Conservation (phyloP, 73 alveolate genomes). For the Tetrahymena malaccensis region DNA sequence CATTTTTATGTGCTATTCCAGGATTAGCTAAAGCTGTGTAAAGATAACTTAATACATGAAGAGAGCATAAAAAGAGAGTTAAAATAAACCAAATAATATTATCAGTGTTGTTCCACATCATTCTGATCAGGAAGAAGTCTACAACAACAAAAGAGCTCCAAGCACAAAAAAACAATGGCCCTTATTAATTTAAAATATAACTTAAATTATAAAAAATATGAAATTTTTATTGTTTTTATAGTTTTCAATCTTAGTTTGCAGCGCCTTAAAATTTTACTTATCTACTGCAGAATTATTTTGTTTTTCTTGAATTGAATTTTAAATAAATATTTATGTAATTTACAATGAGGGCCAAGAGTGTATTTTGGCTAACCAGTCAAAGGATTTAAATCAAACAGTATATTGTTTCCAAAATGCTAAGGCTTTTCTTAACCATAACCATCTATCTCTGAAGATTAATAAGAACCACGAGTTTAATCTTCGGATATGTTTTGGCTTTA, state of each 20-base stretch:
- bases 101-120: neutral
- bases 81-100: neutral
- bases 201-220: neutral
- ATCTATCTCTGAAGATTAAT: neutral
- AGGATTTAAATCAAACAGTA: neutral
- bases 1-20: slow-evolving; percentile 11
- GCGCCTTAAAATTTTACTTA: too few relatives aligned
- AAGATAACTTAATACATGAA: slow-evolving; percentile 11
- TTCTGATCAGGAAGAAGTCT: neutral
- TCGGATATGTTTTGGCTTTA: neutral
- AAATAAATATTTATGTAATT: neutral
- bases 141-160: neutral
- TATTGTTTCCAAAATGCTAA: neutral
- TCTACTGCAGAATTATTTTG: too few relatives aligned
- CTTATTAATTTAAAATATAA: neutral
- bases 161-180: neutral
- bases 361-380: neutral
- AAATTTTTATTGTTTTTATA: too few relatives aligned
- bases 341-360: neutral
- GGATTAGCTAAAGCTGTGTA: slow-evolving; percentile 29
- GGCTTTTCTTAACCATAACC: neutral
- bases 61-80: neutral
- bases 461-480: neutral
- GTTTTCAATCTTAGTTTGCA: too few relatives aligned
- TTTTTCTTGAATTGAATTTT: too few relatives aligned